Conservation (phyloP, 805 yeast species). For the Blastobotrys parvus region DNA sequence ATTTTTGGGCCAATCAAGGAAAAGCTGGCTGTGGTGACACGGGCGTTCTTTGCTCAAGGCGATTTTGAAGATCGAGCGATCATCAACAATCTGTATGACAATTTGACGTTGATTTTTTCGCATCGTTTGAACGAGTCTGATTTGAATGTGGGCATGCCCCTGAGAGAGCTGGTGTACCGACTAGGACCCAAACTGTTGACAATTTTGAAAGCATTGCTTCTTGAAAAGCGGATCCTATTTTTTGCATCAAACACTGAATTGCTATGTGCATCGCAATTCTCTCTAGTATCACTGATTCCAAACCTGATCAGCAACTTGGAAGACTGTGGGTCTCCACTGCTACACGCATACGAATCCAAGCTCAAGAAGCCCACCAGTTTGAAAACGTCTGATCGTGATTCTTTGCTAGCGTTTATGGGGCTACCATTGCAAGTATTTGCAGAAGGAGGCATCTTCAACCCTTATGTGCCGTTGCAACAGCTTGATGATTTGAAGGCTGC, state of each 20-base stretch:
- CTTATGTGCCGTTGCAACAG: constrained; percentile 92
- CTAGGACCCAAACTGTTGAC: constrained; percentile 53
- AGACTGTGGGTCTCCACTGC: constrained; percentile 71
- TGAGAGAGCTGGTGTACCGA: constrained; percentile 53
- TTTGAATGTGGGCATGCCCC: constrained; percentile 62
- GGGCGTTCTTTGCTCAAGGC: constrained; percentile 73
- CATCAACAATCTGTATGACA: constrained; percentile 61
- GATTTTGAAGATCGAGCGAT: constrained; percentile 65
- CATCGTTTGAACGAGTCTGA: constrained; percentile 42
- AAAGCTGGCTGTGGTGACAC: constrained; percentile 81
- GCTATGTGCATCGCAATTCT: constrained; percentile 75
- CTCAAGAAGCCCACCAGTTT: constrained; percentile 56
- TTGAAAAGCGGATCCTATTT: constrained; percentile 67
- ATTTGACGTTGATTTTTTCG: constrained; percentile 33
- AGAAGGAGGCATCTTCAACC: constrained; percentile 80
- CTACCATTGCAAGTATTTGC: constrained; percentile 82
- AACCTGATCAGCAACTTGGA: constrained; percentile 62
- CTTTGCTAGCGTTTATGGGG: constrained; percentile 74
- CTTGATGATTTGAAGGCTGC: constrained; percentile 57
- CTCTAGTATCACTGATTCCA: constrained; percentile 77
- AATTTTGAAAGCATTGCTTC: constrained; percentile 65
- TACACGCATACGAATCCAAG: constrained; percentile 45
- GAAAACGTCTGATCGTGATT: constrained; percentile 67
- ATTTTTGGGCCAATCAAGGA: constrained; percentile 79
- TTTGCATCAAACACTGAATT: constrained; percentile 74